Evolutionary conservation across 495 filamentous ascomycete species (phyloP).

Genomic region (Platismatia glauca): DNA sequence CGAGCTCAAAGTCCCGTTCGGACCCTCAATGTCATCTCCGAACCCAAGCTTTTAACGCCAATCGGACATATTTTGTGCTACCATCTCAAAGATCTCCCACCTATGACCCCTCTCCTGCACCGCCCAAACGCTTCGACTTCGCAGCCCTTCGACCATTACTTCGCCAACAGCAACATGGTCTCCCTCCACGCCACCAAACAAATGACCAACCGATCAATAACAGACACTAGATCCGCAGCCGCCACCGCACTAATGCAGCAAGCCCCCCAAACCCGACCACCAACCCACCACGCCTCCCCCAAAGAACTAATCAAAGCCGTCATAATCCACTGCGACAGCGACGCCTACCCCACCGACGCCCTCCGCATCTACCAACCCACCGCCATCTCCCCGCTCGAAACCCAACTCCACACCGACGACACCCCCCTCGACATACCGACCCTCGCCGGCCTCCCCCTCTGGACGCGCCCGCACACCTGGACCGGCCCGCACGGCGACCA

Average conservation of each 20-base stretch:
- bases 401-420: neutral
- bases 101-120: neutral
- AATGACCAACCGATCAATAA: neutral
- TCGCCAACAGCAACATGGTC: neutral
- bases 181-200: neutral
- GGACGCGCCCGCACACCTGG: neutral
- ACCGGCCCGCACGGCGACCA: neutral
- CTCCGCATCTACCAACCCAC: neutral
- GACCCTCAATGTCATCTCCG: neutral
- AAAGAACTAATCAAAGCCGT: neutral
- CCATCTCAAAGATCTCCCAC: neutral
- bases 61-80: neutral
- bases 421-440: neutral
- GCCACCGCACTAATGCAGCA: neutral
- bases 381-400: neutral
- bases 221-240: neutral
- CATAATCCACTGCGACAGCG: neutral
- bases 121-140: neutral
- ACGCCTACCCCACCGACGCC: too few species aligned
- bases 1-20: neutral
- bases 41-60: neutral
- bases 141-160: neutral
- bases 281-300: neutral
- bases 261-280: neutral
- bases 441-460: constrained; percentile 6